These are phyloP conservation scores for Candida suzukii DNA, from an alignment of 805 yeast species.

Conservation along the genomic window DNA sequence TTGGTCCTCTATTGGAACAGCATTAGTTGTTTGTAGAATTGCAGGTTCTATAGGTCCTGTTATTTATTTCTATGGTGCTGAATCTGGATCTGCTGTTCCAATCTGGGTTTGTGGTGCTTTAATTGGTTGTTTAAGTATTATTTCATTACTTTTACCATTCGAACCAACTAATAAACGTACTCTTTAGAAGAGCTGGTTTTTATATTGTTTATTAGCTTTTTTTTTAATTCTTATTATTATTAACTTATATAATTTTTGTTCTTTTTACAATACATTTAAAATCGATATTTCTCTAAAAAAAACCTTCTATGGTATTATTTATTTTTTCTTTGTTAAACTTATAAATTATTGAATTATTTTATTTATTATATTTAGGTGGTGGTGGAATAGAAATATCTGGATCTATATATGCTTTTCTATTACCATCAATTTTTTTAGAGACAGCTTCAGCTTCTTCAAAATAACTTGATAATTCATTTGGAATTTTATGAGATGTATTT, in stretches of 20 bases:
- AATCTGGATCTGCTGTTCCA: constrained; percentile 47
- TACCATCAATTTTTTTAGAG: constrained; percentile 31
- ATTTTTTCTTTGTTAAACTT: too few species aligned
- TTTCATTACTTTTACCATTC: constrained; percentile 40
- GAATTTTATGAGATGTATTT: not conserved
- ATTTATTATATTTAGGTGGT: not conserved
- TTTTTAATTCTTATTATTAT: too few species aligned
- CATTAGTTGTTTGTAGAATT: constrained; percentile 46
- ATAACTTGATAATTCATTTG: constrained; percentile 28
- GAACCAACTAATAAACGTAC: constrained; percentile 30
- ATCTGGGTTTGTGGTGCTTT: constrained; percentile 56
- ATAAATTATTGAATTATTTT: not conserved
- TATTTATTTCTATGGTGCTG: constrained; percentile 42
- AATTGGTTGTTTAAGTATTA: constrained; percentile 39
- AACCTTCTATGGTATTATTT: too few species aligned
- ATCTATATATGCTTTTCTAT: constrained; percentile 12
- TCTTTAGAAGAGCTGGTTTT: too few species aligned
- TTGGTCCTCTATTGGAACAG: constrained; percentile 48
- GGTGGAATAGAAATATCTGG: not conserved
- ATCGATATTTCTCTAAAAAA: too few species aligned
- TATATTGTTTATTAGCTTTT: too few species aligned
- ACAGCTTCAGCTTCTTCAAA: constrained; percentile 35
- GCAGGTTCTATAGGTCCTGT: constrained; percentile 54
- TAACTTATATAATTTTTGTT: too few species aligned
- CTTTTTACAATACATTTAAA: too few species aligned